phyloP scores from a whole-genome alignment of 2,329 filamentous ascomycete species.

The Aspergillus sp. region DNA sequence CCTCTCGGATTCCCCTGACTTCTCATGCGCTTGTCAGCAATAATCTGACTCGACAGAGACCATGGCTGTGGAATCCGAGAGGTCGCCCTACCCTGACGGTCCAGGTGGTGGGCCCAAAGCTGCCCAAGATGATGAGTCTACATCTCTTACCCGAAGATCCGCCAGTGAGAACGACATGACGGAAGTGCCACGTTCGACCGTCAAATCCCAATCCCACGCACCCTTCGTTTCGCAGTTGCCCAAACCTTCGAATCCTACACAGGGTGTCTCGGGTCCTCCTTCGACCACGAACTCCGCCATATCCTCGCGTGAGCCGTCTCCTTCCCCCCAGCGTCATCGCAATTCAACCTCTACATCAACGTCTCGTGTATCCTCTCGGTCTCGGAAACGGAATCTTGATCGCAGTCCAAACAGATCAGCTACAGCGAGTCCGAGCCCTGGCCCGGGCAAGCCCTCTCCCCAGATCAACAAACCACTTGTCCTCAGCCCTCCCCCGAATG shows the following conservation, averaged over 20 bases:
- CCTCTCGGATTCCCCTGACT: slow-evolving; percentile 39
- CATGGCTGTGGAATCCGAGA: slow-evolving; percentile 40
- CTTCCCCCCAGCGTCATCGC: slow-evolving; percentile 32
- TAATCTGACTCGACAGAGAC: slow-evolving; percentile 27
- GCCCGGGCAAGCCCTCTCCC: slow-evolving; percentile 50
- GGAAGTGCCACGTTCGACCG: slow-evolving; percentile 28
- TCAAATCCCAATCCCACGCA: slow-evolving; percentile 27
- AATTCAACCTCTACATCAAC: slow-evolving; percentile 33
- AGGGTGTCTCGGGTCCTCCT: slow-evolving; percentile 30
- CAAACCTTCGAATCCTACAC: slow-evolving; percentile 29
- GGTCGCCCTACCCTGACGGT: slow-evolving; percentile 35
- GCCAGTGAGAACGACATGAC: slow-evolving; percentile 30
- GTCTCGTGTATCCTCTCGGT: slow-evolving; percentile 48
- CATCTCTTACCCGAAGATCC: slow-evolving; percentile 27
- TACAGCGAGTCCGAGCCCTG: slow-evolving; percentile 44
- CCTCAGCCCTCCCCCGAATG: slow-evolving; percentile 52
- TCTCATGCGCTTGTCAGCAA: slow-evolving; percentile 30
- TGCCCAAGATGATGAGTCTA: slow-evolving; percentile 27
- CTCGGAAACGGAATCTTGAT: slow-evolving; percentile 68
- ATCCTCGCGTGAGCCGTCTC: slow-evolving; percentile 52
- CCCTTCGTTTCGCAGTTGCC: slow-evolving; percentile 32
- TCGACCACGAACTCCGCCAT: slow-evolving; percentile 47
- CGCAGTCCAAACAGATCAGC: slow-evolving; percentile 59
- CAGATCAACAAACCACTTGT: slow-evolving; percentile 67
- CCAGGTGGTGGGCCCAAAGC: slow-evolving; percentile 30